Base-by-base conservation (phyloP, 306 rosid genomes). In the Quercus ilex region DNA sequence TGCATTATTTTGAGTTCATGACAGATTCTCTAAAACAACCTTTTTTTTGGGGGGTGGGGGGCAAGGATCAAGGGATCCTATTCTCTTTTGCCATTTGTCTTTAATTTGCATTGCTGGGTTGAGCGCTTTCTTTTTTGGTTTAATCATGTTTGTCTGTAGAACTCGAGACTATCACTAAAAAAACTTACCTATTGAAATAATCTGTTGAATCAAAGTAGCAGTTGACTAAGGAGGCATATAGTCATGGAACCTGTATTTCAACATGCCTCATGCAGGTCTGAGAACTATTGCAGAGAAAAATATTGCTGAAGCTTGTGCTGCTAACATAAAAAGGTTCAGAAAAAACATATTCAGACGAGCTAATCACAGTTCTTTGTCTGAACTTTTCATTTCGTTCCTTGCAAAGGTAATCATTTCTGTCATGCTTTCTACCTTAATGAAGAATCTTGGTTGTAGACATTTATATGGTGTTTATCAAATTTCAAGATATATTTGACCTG, bases 371-470 rank as follows among this genome's bases (percentile, higher is more conserved):
- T 79, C 99, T 62, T 77, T 93, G 90, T 78, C 93, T 71, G 93
- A 87, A 56, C 98, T 92, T 86, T 93, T 92, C 79, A 43, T 86
- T 79, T 89, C 94, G 46, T 92, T 95, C 84, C 82, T 89, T 67
- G 83, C 38, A 28, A 92, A 90, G 97, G 99, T 91, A 83, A 65
- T 72, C 52, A 4, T 65, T 69, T 69, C 7, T 5, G 2, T 69
- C 58, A 15, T 76, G 81, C 35, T 49, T 46, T 77, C 69, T 72
- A 78, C 55, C 69, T 78, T 73, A 62, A 31, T 30, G 70, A 23
- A 59, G 69, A 33, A 68, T 55, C 71, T n/a, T 57, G 43, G 41
- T 76, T 33, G 35, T 35, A 81, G 60, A 52, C 25, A 81, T 41
- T 43, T 52, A 55, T 64, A 31, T 65, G 73, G 46, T 28, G 33